Evolutionary conservation across 257 asterid genomes (phyloP), one percentile per base, ranked within the genome.

Genomic region (Solanum sitiens): DNA sequence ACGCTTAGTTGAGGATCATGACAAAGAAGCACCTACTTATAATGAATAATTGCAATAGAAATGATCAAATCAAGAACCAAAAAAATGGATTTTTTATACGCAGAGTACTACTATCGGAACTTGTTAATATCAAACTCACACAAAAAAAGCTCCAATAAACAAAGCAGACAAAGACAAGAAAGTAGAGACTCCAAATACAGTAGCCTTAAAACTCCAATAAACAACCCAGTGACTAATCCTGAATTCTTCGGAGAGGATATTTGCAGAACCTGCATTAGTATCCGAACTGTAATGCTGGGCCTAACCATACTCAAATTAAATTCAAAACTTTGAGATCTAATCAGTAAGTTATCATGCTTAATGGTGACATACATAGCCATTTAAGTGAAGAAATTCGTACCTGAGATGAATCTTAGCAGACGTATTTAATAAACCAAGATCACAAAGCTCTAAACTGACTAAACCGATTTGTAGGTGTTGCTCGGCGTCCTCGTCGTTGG

Each of bases 211-310:
- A 45, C 53, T 45, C 16, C 53, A 45, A 12, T 12, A 45, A 45
- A 45, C 53, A 45, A 45, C 6, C 6, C 53, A 45, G 53, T 45
- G 53, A 15, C 53, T 45, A 45, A 45, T 45, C 53, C 53, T 45
- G 6, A 45, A 45, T 45, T 45, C 53, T 45, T 45, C 16, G 98
- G 95, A 44, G 99, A 96, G 79, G 98, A 94, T 87, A 91, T 94
- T 11, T 96, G 98, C 71, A 88, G 98, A 65, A 93, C 95, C 33
- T 94, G 98, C 86, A 92, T 95, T 86, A 93, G 98, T 56, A 96
- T 96, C 75, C 90, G 96, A 91, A 94, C 96, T 3, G 98, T 96
- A 88, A 95, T 95, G 98, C 88, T 96, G 18, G 99, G 99, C 3
- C 97, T 73, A 93, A 93, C 89, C 98, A 96, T 68, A 92, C 93